These are phyloP conservation scores for Sinapis alba DNA, from an alignment of 441 rosid genomes.

Conservation along the genomic window DNA sequence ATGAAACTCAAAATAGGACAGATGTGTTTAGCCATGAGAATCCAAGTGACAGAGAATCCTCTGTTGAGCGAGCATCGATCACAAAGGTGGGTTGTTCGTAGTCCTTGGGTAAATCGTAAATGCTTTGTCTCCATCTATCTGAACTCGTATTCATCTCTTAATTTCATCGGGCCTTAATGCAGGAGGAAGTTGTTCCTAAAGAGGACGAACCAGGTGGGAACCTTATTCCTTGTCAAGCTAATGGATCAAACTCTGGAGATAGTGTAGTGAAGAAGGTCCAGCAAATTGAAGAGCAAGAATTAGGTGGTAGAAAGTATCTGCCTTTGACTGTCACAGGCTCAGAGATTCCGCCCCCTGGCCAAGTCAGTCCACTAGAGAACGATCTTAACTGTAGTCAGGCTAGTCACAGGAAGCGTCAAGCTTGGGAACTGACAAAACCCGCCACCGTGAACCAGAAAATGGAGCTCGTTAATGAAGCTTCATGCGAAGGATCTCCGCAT, in stretches of 20 bases:
- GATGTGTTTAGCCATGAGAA: constrained; percentile 29
- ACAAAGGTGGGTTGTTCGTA: constrained; percentile 39
- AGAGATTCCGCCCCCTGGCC: constrained; percentile 36
- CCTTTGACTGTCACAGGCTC: constrained; percentile 40
- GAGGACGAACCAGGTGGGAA: constrained; percentile 34
- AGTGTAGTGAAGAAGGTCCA: constrained; percentile 31
- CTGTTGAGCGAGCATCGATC: constrained; percentile 32
- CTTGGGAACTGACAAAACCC: constrained; percentile 48
- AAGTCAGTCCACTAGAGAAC: constrained; percentile 37
- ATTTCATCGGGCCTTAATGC: constrained; percentile 20
- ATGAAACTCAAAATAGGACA: constrained; percentile 35
- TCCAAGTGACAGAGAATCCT: constrained; percentile 40
- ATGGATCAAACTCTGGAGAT: constrained; percentile 39
- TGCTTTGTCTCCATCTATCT: background rate
- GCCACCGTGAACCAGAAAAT: constrained; percentile 37
- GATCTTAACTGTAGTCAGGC: constrained; percentile 42
- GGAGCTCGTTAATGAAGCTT: constrained; percentile 35
- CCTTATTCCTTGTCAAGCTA: constrained; percentile 38
- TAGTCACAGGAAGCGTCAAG: constrained; percentile 46
- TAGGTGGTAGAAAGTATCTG: constrained; percentile 38
- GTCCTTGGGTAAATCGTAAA: background rate
- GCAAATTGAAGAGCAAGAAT: constrained; percentile 40
- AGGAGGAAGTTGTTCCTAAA: constrained; percentile 47
- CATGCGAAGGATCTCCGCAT: constrained; percentile 39
- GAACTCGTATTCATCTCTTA: constrained; percentile 6